Base-by-base conservation (phyloP, 176 grass and related monocot species). In the Alloteropsis semialata region DNA sequence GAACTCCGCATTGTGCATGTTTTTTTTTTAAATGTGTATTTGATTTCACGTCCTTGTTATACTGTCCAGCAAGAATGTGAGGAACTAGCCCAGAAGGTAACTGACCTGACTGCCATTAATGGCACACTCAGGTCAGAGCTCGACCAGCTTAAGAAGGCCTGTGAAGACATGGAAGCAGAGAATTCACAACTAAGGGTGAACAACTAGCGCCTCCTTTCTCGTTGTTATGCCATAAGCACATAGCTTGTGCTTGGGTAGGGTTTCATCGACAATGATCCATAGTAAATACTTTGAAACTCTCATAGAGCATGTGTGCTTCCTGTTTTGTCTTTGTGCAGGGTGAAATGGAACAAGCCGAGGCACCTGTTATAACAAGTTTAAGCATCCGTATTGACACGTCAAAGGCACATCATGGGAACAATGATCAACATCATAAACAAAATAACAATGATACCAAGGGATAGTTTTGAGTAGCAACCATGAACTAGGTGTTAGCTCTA, bases 31-130 rank as follows among this genome's bases (percentile, higher is more conserved):
- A n/a, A n/a, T n/a, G 36, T 69, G 29, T 28, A 59, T 36, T 81
- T 48, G 6, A 46, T 90, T 65, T 10, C 5, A 2, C 72, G 63
- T 78, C 56, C 15, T 63, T 84, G 19, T 53, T 64, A 58, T 87
- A 63, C 50, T 82, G 58, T 18, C 82, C 81, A 94, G 92, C 89
- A 94, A 91, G 89, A 94, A 91, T 94, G 92, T 16, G 92, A 91
- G 33, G 92, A 91, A 8, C 80, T 91, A 79, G 77, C 84, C 50
- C 82, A 81, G 72, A 94, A 81, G 81, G 87, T 85, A 29, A 80
- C 68, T 82, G 89, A 91, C 41, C 82, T 91, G 46, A 87, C 74
- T 5, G 39, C 60, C 21, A 41, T 74, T 34, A 91, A 91, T 46
- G 61, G 53, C 28, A 10, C 84, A 1, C 87, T 94, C 34, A 80